Base-by-base conservation (phyloP, 345 rosid species). In the Eutrema heterophyllum region DNA sequence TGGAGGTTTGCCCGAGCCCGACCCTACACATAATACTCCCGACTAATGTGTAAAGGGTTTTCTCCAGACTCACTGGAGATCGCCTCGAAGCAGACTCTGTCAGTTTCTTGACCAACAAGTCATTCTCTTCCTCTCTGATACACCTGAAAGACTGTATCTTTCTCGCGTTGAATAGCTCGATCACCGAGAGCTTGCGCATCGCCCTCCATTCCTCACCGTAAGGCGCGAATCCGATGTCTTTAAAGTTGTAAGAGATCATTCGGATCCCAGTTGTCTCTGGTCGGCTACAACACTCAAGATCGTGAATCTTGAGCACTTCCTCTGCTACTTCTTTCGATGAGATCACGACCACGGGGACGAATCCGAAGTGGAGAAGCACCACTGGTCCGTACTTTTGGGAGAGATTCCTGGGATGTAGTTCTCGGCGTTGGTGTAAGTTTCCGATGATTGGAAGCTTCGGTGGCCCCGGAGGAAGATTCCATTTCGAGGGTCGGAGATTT, bases 301-400 rank as follows among this genome's bases (percentile, higher is more conserved):
- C 74, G 5, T 70, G 16, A 16, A n/a, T 43, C 16, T n/a, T 43
- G 16, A 79, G 59, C 9, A 70, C 68, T 51, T 74, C 76, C 35
- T 48, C 30, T 3, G 82, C 82, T 30, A 61, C 64, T 48, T 52
- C 71, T 6, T 35, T 55, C 0, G 82, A 75, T 15, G 79, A 58
- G 29, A 75, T 64, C 6, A 70, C 52, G 14, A 70, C 39, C n/a
- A 51, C 27, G 0, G 70, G 77, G 0, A 16, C 27, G 11, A 57
- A 33, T 21, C 79, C 76, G 10, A 64, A 60, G 4, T 14, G 72
- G 12, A 79, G 69, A 60, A 70, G 52, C 68, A 71, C 46, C 27
- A 79, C 72, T 7, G 77, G 67, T 13, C 76, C 79, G 38, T 50
- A 46, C 41, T 57, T 73, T 27, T 70, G 35, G 14, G 76, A 64